Evolutionary conservation across 2,329 filamentous ascomycete genomes (phyloP).

Genomic region (Ophiostoma montium): DNA sequence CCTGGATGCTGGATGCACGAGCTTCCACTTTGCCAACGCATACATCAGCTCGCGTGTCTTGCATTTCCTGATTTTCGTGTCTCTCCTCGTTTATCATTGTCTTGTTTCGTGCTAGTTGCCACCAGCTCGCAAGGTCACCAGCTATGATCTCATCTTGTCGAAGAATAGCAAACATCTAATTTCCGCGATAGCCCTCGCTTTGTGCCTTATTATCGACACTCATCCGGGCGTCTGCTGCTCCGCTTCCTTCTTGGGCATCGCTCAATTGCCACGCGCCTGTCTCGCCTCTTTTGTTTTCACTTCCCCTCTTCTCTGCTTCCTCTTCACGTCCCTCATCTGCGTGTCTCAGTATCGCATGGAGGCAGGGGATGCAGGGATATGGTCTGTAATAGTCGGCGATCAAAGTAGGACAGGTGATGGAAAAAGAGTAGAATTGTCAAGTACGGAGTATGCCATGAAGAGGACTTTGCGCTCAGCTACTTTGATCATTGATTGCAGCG

Average conservation of each 20-base stretch:
- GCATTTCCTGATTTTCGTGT: not conserved
- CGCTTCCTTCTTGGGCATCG: not conserved
- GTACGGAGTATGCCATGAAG: no score
- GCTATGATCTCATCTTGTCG: no score
- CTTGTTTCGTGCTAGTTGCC: not conserved
- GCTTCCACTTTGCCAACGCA: no score
- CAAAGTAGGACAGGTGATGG: not conserved
- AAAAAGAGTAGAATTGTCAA: not conserved
- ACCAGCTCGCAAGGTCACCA: no score
- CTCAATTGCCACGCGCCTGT: not conserved
- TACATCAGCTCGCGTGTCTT: no score
- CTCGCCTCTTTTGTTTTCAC: not conserved
- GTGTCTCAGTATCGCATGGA: conserved; percentile 5
- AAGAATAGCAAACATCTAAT: no score
- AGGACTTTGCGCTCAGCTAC: no score
- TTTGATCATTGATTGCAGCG: no score
- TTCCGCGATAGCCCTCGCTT: not conserved
- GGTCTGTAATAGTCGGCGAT: not conserved
- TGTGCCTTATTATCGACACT: no score
- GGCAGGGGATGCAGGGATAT: conserved; percentile 2
- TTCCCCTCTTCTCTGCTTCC: not conserved
- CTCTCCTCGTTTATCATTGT: not conserved
- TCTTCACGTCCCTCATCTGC: not conserved
- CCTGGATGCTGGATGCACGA: not conserved
- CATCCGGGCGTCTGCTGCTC: not conserved